These are phyloP conservation scores for Scleroderma bovista DNA, from an alignment of 768 basidiomycete species.

Conservation along the genomic window DNA sequence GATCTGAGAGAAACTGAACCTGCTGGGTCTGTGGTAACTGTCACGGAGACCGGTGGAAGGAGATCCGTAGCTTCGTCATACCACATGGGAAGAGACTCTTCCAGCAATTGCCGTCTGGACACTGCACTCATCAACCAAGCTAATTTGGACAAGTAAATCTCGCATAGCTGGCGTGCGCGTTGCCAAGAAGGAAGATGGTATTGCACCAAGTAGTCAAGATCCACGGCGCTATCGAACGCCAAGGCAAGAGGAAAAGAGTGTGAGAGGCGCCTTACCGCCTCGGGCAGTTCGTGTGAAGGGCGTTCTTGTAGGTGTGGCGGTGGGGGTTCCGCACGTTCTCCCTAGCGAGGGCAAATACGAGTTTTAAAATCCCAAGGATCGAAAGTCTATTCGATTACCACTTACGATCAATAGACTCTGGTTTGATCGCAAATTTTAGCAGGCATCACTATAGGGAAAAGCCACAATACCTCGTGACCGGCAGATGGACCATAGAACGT, in stretches of 20 bases:
- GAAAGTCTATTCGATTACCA: conserved; percentile 1
- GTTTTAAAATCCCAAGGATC: background rate
- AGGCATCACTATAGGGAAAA: conserved; percentile 19
- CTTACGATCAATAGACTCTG: conserved; percentile 56
- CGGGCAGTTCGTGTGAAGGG: conserved; percentile 16
- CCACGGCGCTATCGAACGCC: conserved; percentile 28
- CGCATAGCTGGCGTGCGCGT: conserved; percentile 52
- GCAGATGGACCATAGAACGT: conserved; percentile 72
- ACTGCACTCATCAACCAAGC: conserved; percentile 79
- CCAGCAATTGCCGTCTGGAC: conserved; percentile 53
- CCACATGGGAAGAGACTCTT: conserved; percentile 62
- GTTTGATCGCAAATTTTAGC: conserved; percentile 3
- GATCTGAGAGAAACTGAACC: conserved; percentile 5
- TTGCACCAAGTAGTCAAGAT: conserved; percentile 42
- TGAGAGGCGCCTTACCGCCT: conserved; percentile 23
- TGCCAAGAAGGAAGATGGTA: conserved; percentile 53
- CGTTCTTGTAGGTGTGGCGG: background rate
- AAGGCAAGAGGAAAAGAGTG: conserved; percentile 47
- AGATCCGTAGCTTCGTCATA: conserved; percentile 44
- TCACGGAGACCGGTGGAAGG: conserved; percentile 20
- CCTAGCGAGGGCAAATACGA: conserved; percentile 9
- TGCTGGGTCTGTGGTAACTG: conserved; percentile 11
- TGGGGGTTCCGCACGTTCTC: conserved; percentile 13
- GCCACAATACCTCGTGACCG: conserved; percentile 53
- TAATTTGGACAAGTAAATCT: conserved; percentile 72